Conservation (phyloP, 2,329 filamentous ascomycete species). For the Pseudogymnoascus sp. region DNA sequence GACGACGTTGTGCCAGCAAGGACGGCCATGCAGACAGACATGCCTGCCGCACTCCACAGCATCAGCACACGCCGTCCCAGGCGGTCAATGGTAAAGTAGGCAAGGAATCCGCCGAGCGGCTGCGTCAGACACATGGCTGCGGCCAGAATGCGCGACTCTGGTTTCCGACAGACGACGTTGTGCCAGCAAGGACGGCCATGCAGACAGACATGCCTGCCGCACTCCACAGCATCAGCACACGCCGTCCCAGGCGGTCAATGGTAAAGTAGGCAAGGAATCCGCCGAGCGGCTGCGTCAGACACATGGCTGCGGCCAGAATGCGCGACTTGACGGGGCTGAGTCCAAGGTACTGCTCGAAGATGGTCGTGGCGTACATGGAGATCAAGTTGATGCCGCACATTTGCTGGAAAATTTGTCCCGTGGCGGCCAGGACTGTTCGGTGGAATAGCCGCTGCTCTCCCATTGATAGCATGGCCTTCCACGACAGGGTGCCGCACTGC, state of each 20-base stretch:
- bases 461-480: not conserved
- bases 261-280: slow-evolving; percentile 24
- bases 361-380: not conserved
- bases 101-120: slow-evolving; percentile 33
- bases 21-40: slow-evolving; percentile 57
- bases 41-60: not conserved
- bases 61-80: slow-evolving; percentile 7
- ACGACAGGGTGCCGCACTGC: not conserved
- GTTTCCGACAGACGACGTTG: slow-evolving; percentile 37
- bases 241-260: slow-evolving; percentile 11
- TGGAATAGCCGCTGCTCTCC: not conserved
- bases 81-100: slow-evolving; percentile 12
- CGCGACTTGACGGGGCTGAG: no score
- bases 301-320: not conserved
- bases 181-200: slow-evolving; percentile 52
- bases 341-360: not conserved
- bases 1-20: slow-evolving; percentile 44
- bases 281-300: no score
- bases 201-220: not conserved
- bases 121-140: no score
- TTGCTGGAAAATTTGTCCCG: slow-evolving; percentile 38
- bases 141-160: no score
- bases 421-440: not conserved
- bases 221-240: not conserved
- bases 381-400: slow-evolving; percentile 33